phyloP scores from a whole-genome alignment of 805 yeast genomes.

The Pichia eremophila region DNA sequence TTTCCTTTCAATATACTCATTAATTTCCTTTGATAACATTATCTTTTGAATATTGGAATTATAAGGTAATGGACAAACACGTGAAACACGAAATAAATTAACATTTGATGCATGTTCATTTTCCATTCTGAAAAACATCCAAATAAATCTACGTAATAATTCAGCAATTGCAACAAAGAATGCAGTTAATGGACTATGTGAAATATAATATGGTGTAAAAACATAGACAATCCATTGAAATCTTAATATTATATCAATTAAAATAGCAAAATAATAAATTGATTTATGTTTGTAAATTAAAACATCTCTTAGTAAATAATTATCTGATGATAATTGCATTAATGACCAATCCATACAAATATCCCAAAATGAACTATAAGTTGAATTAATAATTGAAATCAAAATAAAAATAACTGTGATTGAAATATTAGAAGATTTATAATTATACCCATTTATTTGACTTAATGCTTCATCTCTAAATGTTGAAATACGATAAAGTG shows the following conservation, averaged over 20 bases:
- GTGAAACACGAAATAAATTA: constrained; percentile 70
- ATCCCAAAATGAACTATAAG: constrained; percentile 75
- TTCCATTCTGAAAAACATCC: constrained; percentile 91
- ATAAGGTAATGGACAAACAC: constrained; percentile 85
- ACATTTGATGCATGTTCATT: constrained; percentile 94
- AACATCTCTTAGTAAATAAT: constrained; percentile 59
- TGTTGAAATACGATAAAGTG: constrained; percentile 63
- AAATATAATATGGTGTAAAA: constrained; percentile 60
- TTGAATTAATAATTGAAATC: constrained; percentile 65
- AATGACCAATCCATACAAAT: constrained; percentile 93
- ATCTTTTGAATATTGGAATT: constrained; percentile 23
- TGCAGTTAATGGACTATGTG: constrained; percentile 80
- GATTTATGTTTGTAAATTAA: constrained; percentile 51
- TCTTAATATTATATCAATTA: constrained; percentile 62
- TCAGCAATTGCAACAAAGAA: constrained; percentile 80
- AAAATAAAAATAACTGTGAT: constrained; percentile 52
- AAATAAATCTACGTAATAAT: constrained; percentile 68
- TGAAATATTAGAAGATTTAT: constrained; percentile 21
- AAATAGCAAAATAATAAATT: constrained; percentile 66
- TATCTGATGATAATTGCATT: constrained; percentile 52
- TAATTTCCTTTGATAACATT: not conserved
- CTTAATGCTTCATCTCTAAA: constrained; percentile 7
- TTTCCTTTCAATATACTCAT: not conserved
- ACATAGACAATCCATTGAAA: constrained; percentile 91
- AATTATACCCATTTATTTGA: not conserved